Base-by-base conservation (phyloP, 148 eudicot species). In the Chenopodium album region DNA sequence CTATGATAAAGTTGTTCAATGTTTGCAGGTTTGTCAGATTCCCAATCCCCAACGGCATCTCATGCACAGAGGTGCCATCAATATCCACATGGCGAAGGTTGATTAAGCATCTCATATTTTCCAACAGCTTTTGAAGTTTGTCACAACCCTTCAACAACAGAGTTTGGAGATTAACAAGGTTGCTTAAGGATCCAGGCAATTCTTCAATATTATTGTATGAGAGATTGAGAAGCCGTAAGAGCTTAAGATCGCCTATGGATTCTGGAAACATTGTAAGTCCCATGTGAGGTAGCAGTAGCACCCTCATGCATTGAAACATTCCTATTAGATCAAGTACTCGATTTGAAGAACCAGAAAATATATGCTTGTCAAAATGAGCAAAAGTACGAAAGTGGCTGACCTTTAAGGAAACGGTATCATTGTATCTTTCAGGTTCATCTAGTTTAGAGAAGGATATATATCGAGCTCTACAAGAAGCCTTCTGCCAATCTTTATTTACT, bases 101-200 rank as follows among this genome's bases (percentile, higher is more conserved):
- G 70, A 77, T 26, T 5, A 77, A 54, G 32, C 26, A 63, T 63
- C 29, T 63, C 52, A 63, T 77, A 4, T 77, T 37, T 41, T 48
- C n/a, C 3, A 29, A 66, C 26, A 77, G 29, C 54, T 77, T 77
- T 11, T 63, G 48, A 63, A 77, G 71, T 28, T 75, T 75, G 8
- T n/a, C 28, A 28, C 81, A 79, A 50, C 75, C 64, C 17, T 9
- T 68, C 81, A 79, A 14, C 17, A 68, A 32, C 17, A 68, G 48
- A 31, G 81, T 79, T 12, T 79, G 81, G 29, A 79, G 81, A 79
- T 79, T 79, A 71, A 66, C 54, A 70, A 79, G 81, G 75, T 32
- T 67, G 75, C 65, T 67, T 14, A 70, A 17, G 54, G 81, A 67
- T 47, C 29, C 26, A 2, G 75, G 81, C 69, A 79, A 29, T 67